Evolutionary conservation across 192 early-diverging fungal genomes (phyloP), one percentile per base, ranked within the genome.

Genomic region (Mortierella alpina): DNA sequence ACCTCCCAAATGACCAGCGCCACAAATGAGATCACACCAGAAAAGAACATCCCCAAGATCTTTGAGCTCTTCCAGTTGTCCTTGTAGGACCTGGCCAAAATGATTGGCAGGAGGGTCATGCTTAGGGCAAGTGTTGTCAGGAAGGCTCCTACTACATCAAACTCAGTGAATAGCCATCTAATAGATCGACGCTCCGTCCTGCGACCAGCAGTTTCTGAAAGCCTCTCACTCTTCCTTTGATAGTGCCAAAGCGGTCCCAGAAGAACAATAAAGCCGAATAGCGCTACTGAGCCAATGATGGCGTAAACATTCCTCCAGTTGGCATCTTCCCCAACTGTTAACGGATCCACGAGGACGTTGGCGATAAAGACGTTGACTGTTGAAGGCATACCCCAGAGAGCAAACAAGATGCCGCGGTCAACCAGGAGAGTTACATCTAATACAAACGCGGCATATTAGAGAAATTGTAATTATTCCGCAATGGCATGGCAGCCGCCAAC

Each of bases 351-450:
- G 13, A 79, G 47, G 9, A 42, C 39, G n/a, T 48, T 18, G 59
- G 76, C 68, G 23, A 46, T 45, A 47, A 71, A 79, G 56, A 79
- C 40, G 51, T 71, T 79, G 23, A 72, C 51, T 14, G 44, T 53
- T 3, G 76, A 72, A 2, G 76, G 69, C 4, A 79, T 46, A 52
- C 72, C 76, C 68, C 68, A 79, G 49, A 72, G 64, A 14, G 76
- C 56, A 39, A 79, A 72, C 2, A 79, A 13, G 14, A 79, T 79
- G 51, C 76, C 76, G 63, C 76, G 76, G 53, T 79, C 72, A 52
- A 67, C 41, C 7, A 79, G 44, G 13, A 23, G 20, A 5, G 76
- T 79, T 4, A 70, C 68, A 50, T 79, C 75, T 76, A 52, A 31
- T 31, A 31, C 3, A 3, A 3, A 31, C 3, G 31, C 1, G 14